Base-by-base conservation (phyloP, 2,329 filamentous ascomycete species). In the Colletotrichum sp. region DNA sequence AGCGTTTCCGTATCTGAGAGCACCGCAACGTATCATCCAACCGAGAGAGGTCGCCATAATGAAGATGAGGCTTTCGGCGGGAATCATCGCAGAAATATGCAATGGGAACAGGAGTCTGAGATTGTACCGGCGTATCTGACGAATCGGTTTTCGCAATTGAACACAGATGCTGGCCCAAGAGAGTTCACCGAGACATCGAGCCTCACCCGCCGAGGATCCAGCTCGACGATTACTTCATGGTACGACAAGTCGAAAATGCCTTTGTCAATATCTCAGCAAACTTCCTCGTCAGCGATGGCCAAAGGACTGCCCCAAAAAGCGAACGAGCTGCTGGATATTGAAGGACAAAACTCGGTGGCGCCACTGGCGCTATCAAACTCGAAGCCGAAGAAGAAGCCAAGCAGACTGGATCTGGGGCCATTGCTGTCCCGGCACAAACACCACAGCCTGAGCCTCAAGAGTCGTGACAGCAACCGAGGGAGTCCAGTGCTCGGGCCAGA, bases 231-330 rank as follows among this genome's bases (percentile, higher is more conserved):
- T 74, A 85, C 85, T 36, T 90, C 90, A 1, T 90, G 88, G 82
- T 92, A 92, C 81, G 90, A 92, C 82, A 89, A 89, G 79, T 81
- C 88, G 7, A 90, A 90, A 79, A 85, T 90, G 64, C 89, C 90
- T 13, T 84, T 92, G 7, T 86, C 88, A n/a, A 88, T 91, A 75
- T 91, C 90, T 1, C 90, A 91, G 79, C 90, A 92, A 80, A 91
- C 90, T 0, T 91, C 90, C 1, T 88, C 86, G 59, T 91, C 90
- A 2, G 88, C 90, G 75, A 92, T 92, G 87, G 89, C 90, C 26
- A 91, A 90, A 78, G 90, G 89, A 5, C 80, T 88, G 7, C 89
- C 90, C 0, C 80, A 84, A 60, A 91, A 91, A 78, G 84, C 87
- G 1, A 85, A 85, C 68, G 82, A 84, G 55, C 79, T 89, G 63